These are phyloP conservation scores for Aspergillus alliaceus DNA, from an alignment of 2,329 filamentous ascomycete genomes.

Conservation along the genomic window DNA sequence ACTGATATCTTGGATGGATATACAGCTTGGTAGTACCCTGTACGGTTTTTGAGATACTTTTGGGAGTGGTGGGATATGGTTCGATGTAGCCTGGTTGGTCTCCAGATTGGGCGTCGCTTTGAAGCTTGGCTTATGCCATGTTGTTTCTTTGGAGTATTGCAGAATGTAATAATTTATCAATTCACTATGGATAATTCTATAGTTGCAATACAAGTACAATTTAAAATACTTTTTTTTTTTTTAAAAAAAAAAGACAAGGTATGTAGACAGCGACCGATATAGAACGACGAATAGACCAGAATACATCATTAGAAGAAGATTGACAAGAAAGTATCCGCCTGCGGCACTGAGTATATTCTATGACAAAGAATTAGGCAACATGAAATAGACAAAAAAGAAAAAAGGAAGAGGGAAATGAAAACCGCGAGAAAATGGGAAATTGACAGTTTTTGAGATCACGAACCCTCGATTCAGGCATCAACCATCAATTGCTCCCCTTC, in stretches of 20 bases:
- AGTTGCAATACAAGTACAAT: not conserved
- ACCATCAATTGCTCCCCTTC: constrained; percentile 90
- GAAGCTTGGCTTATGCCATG: not conserved
- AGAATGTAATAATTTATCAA: too few species aligned
- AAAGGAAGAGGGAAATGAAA: too few species aligned
- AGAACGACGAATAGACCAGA: not conserved
- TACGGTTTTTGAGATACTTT: constrained; percentile 10
- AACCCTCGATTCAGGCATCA: constrained; percentile 47
- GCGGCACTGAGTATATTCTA: constrained; percentile 2
- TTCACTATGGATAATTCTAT: not conserved
- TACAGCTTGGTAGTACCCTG: constrained; percentile 16
- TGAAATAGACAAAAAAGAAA: constrained; percentile 10
- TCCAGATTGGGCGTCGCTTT: not conserved
- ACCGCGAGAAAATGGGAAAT: not conserved
- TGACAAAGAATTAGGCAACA: constrained; percentile 9
- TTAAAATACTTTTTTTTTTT: too few species aligned
- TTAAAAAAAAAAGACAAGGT: not conserved
- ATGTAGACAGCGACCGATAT: not conserved
- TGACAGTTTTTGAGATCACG: constrained; percentile 2
- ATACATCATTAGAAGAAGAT: constrained; percentile 3
- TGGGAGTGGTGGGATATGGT: too few species aligned
- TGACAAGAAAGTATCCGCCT: constrained; percentile 5
- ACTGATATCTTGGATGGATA: not conserved
- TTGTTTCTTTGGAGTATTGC: too few species aligned
- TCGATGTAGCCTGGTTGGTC: too few species aligned